Conservation (phyloP, 768 basidiomycete genomes). For the Dioszegia crocea region DNA sequence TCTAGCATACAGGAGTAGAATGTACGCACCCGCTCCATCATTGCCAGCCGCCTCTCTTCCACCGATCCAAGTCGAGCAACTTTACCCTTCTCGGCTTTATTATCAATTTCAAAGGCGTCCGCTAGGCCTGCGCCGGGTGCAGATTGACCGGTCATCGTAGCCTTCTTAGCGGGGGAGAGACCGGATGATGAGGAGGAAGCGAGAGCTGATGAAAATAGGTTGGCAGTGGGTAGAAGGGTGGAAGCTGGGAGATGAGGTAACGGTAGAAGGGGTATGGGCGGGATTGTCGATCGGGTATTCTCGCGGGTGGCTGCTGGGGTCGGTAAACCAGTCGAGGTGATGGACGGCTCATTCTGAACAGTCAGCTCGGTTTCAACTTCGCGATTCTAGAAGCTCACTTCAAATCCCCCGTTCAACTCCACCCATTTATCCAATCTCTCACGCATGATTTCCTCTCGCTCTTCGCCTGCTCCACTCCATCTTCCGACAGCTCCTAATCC, state of each 20-base stretch:
- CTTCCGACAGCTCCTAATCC: conserved; percentile 43
- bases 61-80: conserved; percentile 32
- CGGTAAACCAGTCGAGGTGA: conserved; percentile 12
- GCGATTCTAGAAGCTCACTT: conserved; percentile 21
- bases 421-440: conserved; percentile 42
- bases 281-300: conserved; percentile 23
- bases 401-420: conserved; percentile 37
- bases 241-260: conserved; percentile 38
- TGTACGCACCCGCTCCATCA: conserved; percentile 44
- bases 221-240: conserved; percentile 18
- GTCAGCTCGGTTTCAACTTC: not conserved
- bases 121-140: conserved; percentile 20
- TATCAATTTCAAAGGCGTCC: conserved; percentile 34
- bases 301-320: conserved; percentile 31
- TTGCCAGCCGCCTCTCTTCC: conserved; percentile 40
- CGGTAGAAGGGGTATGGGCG: conserved; percentile 37
- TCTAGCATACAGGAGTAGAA: not conserved
- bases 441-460: conserved; percentile 32
- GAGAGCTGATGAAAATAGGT: conserved; percentile 23
- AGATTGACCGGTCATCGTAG: not conserved
- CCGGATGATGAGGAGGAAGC: conserved; percentile 6
- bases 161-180: conserved; percentile 14
- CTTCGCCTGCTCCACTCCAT: conserved; percentile 44
- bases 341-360: not conserved
- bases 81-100: conserved; percentile 20